A percentile compares a stretch with the other conserved stretches of the same genome.
These are phyloP conservation scores for Cercophora newfieldiana DNA, from an alignment of 495 filamentous ascomycete species.

Conservation along the genomic window DNA sequence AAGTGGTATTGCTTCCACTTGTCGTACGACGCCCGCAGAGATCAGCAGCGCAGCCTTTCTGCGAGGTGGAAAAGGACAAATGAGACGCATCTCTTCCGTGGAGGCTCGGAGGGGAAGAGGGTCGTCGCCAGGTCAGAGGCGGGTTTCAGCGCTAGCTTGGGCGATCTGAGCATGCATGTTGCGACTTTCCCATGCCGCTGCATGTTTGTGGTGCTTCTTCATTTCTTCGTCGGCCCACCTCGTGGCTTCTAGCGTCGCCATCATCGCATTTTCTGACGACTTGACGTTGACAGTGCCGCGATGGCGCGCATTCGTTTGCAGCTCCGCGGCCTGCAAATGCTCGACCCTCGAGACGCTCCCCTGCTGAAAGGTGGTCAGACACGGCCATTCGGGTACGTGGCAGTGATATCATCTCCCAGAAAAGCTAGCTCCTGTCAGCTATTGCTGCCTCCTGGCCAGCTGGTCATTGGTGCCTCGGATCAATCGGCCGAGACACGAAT, in stretches of 20 bases:
- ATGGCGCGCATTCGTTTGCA: not conserved
- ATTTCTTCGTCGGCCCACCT: not conserved
- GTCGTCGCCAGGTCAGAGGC: not conserved
- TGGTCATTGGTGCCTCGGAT: not conserved
- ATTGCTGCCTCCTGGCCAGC: not conserved
- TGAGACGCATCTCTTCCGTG: not conserved
- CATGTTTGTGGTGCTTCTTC: not conserved
- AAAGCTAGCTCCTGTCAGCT: not conserved
- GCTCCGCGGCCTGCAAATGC: not conserved
- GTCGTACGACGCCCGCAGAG: conserved; percentile 26
- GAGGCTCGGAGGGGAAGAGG: too few relatives aligned
- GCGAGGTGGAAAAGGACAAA: not conserved
- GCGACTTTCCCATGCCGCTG: not conserved
- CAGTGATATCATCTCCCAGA: not conserved
- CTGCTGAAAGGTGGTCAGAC: conserved; percentile 1
- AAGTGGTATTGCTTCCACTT: not conserved
- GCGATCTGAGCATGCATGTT: not conserved
- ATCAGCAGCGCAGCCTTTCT: conserved; percentile 20
- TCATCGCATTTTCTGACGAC: not conserved
- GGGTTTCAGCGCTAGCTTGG: not conserved
- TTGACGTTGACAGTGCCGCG: not conserved
- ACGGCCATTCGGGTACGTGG: not conserved
- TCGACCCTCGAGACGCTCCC: not conserved
- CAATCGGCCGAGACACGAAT: not conserved
- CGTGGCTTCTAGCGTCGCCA: not conserved